Conservation (phyloP, 257 asterid species). For the Anisodus acutangulus region DNA sequence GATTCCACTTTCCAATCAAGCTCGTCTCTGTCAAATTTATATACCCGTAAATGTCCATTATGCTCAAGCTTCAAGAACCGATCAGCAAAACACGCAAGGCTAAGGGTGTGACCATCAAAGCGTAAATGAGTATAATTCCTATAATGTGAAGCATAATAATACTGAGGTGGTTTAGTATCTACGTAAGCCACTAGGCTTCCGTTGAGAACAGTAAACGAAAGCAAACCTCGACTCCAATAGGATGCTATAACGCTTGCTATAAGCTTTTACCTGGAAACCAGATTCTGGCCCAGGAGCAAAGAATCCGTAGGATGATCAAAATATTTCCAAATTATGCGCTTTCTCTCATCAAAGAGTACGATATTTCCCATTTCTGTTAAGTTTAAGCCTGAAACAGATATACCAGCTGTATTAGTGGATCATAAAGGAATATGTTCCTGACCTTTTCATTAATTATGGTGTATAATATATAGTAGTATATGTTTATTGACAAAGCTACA, state of each 20-base stretch:
- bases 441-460: too few relatives aligned
- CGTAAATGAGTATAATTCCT: background rate
- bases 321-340: too few relatives aligned
- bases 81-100: background rate
- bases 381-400: too few relatives aligned
- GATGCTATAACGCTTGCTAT: background rate
- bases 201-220: background rate
- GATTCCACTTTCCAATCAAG: background rate
- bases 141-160: background rate
- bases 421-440: too few relatives aligned
- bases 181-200: background rate
- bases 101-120: background rate
- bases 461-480: too few relatives aligned
- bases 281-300: too few relatives aligned
- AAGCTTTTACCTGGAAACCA: background rate
- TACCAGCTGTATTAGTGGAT: too few relatives aligned
- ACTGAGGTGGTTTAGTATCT: background rate
- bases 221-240: background rate
- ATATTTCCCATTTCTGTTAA: too few relatives aligned
- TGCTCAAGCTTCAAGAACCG: background rate
- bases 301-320: too few relatives aligned
- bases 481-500: too few relatives aligned
- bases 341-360: too few relatives aligned
- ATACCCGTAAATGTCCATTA: constrained; percentile 22
- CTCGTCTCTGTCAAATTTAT: background rate